Conservation (phyloP, 768 basidiomycete species). For the Leucogyrophana mollusca region DNA sequence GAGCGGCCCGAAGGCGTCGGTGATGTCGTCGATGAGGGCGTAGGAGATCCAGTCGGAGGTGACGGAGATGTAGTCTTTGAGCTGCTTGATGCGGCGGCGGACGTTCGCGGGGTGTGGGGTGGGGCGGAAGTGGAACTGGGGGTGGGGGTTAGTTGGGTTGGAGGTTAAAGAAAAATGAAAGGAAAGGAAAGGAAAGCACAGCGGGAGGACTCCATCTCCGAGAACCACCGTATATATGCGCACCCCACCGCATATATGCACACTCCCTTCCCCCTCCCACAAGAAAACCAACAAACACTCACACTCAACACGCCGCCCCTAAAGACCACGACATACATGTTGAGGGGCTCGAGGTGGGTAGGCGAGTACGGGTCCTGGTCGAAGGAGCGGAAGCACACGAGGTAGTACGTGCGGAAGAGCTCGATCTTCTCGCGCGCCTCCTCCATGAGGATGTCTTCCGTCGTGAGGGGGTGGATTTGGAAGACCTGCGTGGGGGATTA, state of each 20-base stretch:
- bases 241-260: no score
- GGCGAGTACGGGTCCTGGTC: conserved; percentile 98
- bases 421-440: conserved; percentile 99
- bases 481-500: conserved; percentile 83
- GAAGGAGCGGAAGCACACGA: conserved; percentile 98
- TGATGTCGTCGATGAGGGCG: conserved; percentile 98
- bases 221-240: no score
- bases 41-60: conserved; percentile 99
- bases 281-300: conserved; percentile 27
- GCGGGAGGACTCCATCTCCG: no score
- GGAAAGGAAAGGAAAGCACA: no score
- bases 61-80: conserved; percentile 98
- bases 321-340: conserved; percentile 99
- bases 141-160: not conserved
- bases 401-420: conserved; percentile 96
- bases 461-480: conserved; percentile 94
- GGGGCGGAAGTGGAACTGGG: conserved; percentile 93
- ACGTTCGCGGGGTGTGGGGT: conserved; percentile 99
- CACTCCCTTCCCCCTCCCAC: no score
- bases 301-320: conserved; percentile 95
- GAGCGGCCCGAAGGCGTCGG: conserved; percentile 97
- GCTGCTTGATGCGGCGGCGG: conserved; percentile 95
- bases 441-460: conserved; percentile 99
- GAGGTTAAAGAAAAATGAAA: no score
- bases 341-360: conserved; percentile 94